phyloP scores from a whole-genome alignment of 2,329 filamentous ascomycete genomes.

The Clonostachys solani region DNA sequence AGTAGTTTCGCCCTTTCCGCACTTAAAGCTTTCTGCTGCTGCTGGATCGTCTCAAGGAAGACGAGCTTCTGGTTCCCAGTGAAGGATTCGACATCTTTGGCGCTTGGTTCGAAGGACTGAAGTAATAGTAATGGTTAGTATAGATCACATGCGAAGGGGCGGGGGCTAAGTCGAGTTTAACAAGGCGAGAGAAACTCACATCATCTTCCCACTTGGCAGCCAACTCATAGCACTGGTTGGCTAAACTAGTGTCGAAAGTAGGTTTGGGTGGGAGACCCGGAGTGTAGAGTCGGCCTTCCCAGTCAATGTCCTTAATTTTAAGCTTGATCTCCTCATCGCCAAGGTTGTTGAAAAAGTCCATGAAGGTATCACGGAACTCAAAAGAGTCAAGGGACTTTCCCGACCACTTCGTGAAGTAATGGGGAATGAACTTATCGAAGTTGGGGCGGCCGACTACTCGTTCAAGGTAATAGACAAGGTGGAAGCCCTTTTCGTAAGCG shows the following conservation, averaged over 20 bases:
- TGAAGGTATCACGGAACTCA: constrained; percentile 85
- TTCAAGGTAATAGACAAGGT: constrained; percentile 89
- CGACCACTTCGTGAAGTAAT: constrained; percentile 86
- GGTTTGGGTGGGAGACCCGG: constrained; percentile 89
- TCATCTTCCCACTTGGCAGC: constrained; percentile 74
- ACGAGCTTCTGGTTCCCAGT: constrained; percentile 87
- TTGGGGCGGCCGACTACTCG: constrained; percentile 77
- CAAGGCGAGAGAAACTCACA: constrained; percentile 25
- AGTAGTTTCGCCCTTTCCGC: constrained; percentile 65
- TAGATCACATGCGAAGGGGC: neutral
- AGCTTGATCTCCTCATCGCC: constrained; percentile 59
- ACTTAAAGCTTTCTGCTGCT: constrained; percentile 59
- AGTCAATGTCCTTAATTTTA: constrained; percentile 73
- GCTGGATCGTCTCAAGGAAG: constrained; percentile 79
- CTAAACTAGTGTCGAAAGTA: constrained; percentile 82
- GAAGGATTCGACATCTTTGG: constrained; percentile 68
- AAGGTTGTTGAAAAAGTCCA: constrained; percentile 73
- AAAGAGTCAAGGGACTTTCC: constrained; percentile 87
- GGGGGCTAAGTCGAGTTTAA: neutral
- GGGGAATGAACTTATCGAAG: constrained; percentile 92
- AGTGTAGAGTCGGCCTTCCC: constrained; percentile 86
- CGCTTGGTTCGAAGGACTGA: constrained; percentile 57
- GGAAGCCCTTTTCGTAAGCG: constrained; percentile 96
- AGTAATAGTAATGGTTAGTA: constrained; percentile 13
- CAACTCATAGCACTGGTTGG: constrained; percentile 78